phyloP scores from a whole-genome alignment of 2,329 filamentous ascomycete genomes.

The Pseudogymnoascus sp. region DNA sequence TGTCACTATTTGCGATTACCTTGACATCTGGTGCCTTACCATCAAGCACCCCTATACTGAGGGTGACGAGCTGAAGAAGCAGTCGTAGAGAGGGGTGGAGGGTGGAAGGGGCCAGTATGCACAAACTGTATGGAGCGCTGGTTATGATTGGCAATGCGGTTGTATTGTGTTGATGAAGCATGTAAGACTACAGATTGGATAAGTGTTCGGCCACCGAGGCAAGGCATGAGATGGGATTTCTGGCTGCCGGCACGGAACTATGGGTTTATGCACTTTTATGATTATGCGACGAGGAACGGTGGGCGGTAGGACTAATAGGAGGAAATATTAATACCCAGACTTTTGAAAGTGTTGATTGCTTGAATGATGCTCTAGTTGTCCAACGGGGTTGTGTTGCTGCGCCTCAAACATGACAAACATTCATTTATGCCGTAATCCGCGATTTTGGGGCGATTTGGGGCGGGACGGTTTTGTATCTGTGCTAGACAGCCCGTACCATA shows the following conservation, averaged over 20 bases:
- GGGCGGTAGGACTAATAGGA: not conserved
- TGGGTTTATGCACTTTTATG: conserved; percentile 3
- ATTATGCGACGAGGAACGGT: not conserved
- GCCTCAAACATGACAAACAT: not conserved
- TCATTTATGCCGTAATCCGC: not conserved
- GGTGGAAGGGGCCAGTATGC: not conserved
- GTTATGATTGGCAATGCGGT: not conserved
- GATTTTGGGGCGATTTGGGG: not conserved
- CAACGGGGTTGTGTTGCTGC: not conserved
- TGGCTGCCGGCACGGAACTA: not conserved
- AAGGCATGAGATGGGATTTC: not conserved
- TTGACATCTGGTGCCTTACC: conserved; percentile 96
- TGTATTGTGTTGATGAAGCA: not conserved
- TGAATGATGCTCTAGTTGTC: not conserved
- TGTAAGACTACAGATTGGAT: conserved; percentile 3
- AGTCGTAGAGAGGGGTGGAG: not conserved
- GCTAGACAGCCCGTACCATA: not conserved
- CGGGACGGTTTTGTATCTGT: not conserved
- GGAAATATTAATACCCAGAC: conserved; percentile 4
- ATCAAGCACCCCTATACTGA: conserved; percentile 72
- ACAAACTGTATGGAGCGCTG: not conserved
- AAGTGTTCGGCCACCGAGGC: not conserved
- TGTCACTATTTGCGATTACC: conserved; percentile 92
- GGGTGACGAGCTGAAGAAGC: conserved; percentile 29
- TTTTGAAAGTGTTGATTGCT: not conserved